These are phyloP conservation scores for Pseudopithomyces maydicus DNA, from an alignment of 2,329 filamentous ascomycete genomes.

Conservation along the genomic window DNA sequence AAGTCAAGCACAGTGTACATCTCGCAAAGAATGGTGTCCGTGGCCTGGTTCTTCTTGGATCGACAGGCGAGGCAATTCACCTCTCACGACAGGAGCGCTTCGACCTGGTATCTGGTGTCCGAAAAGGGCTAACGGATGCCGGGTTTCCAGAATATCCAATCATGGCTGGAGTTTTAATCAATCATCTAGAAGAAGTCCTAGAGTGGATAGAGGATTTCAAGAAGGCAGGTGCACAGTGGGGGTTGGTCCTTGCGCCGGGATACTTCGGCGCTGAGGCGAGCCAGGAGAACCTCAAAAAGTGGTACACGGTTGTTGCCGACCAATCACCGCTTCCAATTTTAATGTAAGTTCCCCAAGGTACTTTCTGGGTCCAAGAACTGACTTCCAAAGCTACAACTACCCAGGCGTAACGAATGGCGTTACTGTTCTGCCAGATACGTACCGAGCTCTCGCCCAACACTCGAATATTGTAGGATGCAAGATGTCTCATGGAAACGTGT, in stretches of 20 bases:
- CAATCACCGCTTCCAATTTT: conserved; percentile 64
- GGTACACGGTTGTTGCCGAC: conserved; percentile 67
- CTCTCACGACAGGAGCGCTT: conserved; percentile 63
- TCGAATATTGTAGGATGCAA: conserved; percentile 73
- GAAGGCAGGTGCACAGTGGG: conserved; percentile 65
- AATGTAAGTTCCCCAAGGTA: conserved; percentile 51
- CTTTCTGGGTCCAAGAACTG: neutral
- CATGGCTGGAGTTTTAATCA: conserved; percentile 66
- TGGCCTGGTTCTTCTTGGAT: conserved; percentile 67
- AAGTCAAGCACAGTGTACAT: conserved; percentile 63
- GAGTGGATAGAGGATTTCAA: conserved; percentile 61
- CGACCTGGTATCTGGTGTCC: conserved; percentile 60
- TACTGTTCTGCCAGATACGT: conserved; percentile 62
- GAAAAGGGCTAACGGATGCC: conserved; percentile 59
- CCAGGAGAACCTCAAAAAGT: conserved; percentile 64
- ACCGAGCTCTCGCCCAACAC: conserved; percentile 63
- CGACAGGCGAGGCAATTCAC: conserved; percentile 68
- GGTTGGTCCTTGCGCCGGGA: conserved; percentile 66
- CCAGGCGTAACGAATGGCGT: conserved; percentile 71
- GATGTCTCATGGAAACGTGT: conserved; percentile 70
- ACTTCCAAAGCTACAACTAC: conserved; percentile 62
- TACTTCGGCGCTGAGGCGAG: conserved; percentile 66
- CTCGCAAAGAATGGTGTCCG: conserved; percentile 65
- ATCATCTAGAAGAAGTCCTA: conserved; percentile 66
- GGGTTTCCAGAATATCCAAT: conserved; percentile 65